Evolutionary conservation across 108 stramenopile genomes (phyloP), one percentile per base, ranked within the genome.

Genomic region (Cyclostephanos tholiformis): DNA sequence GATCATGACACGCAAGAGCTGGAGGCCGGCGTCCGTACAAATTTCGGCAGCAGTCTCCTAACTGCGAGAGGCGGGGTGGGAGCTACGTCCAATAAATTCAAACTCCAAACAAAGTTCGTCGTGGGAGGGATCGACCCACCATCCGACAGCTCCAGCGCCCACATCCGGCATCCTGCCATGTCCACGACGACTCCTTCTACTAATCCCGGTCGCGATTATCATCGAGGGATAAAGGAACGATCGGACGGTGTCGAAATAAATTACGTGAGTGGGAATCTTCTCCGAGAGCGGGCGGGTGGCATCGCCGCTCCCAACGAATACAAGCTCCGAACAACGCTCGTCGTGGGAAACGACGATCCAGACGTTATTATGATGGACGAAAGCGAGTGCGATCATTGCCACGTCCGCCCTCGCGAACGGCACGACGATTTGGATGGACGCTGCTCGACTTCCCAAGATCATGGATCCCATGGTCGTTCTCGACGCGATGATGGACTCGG

Each of bases 101-200:
- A 71, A 60, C 50, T 78, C 17, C 43, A 71, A 49, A 78, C 77
- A 13, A 65, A 53, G n/a, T 50, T 78, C 26, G 70, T 71, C 13
- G 36, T 78, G 29, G 77, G 77, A 69, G 56, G 17, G 13, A 13
- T 56, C 12, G 41, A 41, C 8, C 41, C 41, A 1, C 41, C 41
- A n/a, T 12, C 41, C 41, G 7, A 12, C 41, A 9, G n/a, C n/a
- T n/a, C n/a, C n/a, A 12, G 41, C 41, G 41, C 4, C 46, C 36
- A 19, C 44, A 0, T 11, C 7, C 26, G 11, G 12, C 36, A 38
- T 43, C 32, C 67, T 53, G 44, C 59, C 32, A 1, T 0, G 5
- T 6, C 32, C 32, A 32, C 32, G 32, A 38, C 59, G 19, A n/a
- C 32, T 4, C 25, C 29, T 17, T 29, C 29, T 7, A 2, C 27